Conservation (phyloP, 2,329 filamentous ascomycete species). For the Xylariaceae sp. region DNA sequence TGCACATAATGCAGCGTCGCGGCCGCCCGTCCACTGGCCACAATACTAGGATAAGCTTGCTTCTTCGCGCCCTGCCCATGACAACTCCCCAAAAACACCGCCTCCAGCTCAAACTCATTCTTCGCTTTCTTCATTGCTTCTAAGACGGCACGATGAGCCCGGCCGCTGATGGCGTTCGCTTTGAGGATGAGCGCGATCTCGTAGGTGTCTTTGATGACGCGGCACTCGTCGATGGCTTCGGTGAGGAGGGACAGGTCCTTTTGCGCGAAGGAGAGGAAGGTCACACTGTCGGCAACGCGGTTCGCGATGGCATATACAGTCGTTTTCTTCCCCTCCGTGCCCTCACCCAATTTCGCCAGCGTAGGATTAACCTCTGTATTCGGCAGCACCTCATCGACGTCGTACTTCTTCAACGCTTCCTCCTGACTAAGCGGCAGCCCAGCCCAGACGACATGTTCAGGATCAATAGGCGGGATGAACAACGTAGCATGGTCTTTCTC, state of each 20-base stretch:
- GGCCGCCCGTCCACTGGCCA: conserved; percentile 74
- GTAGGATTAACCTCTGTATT: conserved; percentile 71
- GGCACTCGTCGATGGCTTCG: conserved; percentile 62
- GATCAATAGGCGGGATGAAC: conserved; percentile 84
- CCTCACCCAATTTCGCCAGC: conserved; percentile 52
- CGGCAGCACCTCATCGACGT: conserved; percentile 73
- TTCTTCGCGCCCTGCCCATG: conserved; percentile 71
- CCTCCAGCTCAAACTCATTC: conserved; percentile 82
- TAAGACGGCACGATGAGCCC: conserved; percentile 62
- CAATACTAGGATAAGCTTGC: conserved; percentile 84
- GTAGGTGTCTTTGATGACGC: conserved; percentile 70
- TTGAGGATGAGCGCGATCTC: conserved; percentile 70
- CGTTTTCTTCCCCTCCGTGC: conserved; percentile 33
- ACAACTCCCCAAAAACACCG: conserved; percentile 71
- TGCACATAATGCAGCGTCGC: conserved; percentile 85
- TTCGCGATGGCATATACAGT: conserved; percentile 73
- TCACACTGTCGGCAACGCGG: conserved; percentile 69
- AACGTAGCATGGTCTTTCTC: conserved; percentile 69
- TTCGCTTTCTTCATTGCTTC: conserved; percentile 57
- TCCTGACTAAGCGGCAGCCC: conserved; percentile 75
- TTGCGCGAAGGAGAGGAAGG: conserved; percentile 65
- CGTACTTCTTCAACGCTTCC: conserved; percentile 73
- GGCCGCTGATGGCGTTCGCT: conserved; percentile 66
- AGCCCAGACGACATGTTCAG: conserved; percentile 90
- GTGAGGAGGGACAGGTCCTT: conserved; percentile 57